Base-by-base conservation (phyloP, 2,329 filamentous ascomycete genomes). In the Lachnellula occidentalis region DNA sequence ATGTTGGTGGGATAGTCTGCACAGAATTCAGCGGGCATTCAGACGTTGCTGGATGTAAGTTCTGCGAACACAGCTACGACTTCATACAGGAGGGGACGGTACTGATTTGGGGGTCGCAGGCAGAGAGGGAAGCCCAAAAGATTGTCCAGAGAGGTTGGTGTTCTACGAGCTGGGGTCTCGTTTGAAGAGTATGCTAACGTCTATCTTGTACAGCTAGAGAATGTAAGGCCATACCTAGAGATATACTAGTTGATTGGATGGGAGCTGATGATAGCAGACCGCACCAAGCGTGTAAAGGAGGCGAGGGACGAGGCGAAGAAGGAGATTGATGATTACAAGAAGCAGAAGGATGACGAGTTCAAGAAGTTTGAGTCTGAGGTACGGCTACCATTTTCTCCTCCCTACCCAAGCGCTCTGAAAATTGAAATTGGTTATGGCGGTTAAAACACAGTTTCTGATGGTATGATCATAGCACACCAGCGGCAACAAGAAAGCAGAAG, bases 11-110 rank as follows among this genome's bases (percentile, higher is more conserved):
- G 45, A 66, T 70, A 97, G 92, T 94, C 94, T 72, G 94, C 92
- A 71, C 94, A 97, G 78, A 97, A 97, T 80, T 97, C 94, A 64
- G 87, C 90, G 69, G 94, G 94, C 74, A 99, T 99, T 72, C 92
- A 97, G 77, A 97, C 92, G 71, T 86, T 99, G 70, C 90, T 99
- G 76, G 94, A 97, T 77, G 94, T 99, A 87, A 69, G 87, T 66
- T 50, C 37, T 41, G 11, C 37, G 37, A 41, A 41, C 7, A 41
- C 17, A 8, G 37, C 15, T 19, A 17, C 17, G 37, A 9, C 37
- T 41, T 7, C 36, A 53, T 50, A 37, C 34, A 36, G 48, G 50
- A 31, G 22, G 34, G 41, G 17, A 37, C 14, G 45, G 58, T 67
- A 70, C 72, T 78, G 63, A 78, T 69, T 12, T 48, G 45, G 11